Evolutionary conservation across 768 basidiomycete genomes (phyloP).

Genomic region (Mycena galopus): DNA sequence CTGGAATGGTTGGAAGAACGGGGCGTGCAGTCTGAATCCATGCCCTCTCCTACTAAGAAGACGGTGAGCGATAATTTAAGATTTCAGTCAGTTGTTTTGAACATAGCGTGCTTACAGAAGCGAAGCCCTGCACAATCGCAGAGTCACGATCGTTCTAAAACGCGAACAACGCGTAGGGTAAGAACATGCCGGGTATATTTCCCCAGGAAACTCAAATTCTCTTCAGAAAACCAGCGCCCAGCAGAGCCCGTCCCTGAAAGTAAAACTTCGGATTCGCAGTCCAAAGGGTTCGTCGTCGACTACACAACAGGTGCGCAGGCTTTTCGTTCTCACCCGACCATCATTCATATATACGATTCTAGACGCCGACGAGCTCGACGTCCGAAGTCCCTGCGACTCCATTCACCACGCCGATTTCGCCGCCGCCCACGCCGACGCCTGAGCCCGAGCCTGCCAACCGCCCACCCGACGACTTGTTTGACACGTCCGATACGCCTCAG

Average conservation of each 20-base stretch:
- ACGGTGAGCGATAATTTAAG: background rate
- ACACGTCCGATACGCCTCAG: background rate
- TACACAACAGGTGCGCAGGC: background rate
- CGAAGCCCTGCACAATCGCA: too few species aligned
- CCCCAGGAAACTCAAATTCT: too few species aligned
- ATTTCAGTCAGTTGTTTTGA: background rate
- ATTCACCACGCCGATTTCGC: background rate
- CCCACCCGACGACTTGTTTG: background rate
- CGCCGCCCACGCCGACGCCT: slow-evolving; percentile 14
- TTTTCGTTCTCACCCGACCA: background rate
- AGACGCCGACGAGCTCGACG: background rate
- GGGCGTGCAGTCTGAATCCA: background rate
- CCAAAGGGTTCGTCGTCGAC: background rate
- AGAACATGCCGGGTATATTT: background rate
- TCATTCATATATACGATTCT: background rate
- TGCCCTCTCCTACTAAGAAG: background rate
- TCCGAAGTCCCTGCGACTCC: background rate
- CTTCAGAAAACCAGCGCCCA: too few species aligned
- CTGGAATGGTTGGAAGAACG: background rate
- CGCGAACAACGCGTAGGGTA: background rate
- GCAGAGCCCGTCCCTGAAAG: background rate
- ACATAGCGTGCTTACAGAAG: background rate
- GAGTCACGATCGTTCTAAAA: too few species aligned
- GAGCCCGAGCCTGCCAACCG: slow-evolving; percentile 5
- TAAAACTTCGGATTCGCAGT: background rate